Conservation (phyloP, 345 rosid species). For the Eucalyptus melliodora region DNA sequence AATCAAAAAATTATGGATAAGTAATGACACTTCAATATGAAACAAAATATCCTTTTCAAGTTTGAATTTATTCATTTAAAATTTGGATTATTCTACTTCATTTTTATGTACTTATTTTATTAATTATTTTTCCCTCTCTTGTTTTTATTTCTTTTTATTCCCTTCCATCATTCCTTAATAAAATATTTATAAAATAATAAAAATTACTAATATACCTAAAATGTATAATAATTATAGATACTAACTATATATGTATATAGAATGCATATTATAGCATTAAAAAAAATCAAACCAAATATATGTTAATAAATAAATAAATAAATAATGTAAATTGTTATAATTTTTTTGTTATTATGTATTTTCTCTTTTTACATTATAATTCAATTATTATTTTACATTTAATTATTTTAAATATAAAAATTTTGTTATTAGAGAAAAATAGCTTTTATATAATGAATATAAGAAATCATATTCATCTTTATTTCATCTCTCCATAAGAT, state of each 20-base stretch:
- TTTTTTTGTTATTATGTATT: background rate
- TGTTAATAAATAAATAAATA: too few relatives aligned
- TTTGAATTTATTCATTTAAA: too few relatives aligned
- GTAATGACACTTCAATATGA: background rate
- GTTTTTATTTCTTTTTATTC: background rate
- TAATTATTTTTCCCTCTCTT: background rate
- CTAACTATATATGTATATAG: background rate
- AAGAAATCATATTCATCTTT: too few relatives aligned
- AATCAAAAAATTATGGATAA: background rate
- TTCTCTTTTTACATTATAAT: too few relatives aligned
- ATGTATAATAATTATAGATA: too few relatives aligned
- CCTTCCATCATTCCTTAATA: background rate
- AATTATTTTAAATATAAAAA: too few relatives aligned
- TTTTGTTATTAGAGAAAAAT: background rate
- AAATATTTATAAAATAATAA: too few relatives aligned
- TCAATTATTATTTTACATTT: too few relatives aligned
- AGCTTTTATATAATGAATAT: background rate
- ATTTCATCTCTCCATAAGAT: too few relatives aligned
- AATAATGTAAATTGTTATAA: background rate
- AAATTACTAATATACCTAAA: background rate
- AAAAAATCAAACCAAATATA: too few relatives aligned
- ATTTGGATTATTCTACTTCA: background rate
- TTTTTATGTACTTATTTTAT: too few relatives aligned
- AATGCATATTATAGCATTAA: background rate
- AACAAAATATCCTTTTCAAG: background rate